Conservation (phyloP, 306 rosid species). For the Corylus americana region DNA sequence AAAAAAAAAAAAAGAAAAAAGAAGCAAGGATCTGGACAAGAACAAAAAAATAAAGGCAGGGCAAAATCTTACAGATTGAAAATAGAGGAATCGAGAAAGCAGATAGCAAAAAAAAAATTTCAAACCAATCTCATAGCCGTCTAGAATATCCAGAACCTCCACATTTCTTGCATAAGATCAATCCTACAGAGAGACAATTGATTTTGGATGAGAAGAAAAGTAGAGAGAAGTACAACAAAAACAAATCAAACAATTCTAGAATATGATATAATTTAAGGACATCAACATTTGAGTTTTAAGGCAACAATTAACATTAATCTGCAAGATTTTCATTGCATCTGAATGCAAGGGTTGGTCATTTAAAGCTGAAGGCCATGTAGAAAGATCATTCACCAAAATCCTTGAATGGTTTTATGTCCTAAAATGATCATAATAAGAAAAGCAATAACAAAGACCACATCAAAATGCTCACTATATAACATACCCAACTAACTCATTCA, state of each 20-base stretch:
- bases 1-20: background rate
- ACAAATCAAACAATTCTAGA: background rate
- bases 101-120: background rate
- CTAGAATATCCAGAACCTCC: conserved; percentile 96
- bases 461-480: background rate
- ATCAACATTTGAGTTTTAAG: background rate
- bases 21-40: background rate
- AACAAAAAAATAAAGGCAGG: background rate
- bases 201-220: conserved; percentile 19
- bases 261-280: background rate
- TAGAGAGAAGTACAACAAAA: background rate
- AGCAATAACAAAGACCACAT: background rate
- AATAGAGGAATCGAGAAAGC: background rate
- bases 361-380: background rate
- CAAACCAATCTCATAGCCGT: conserved; percentile 55
- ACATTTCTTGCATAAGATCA: conserved; percentile 95
- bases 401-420: background rate
- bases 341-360: background rate
- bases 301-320: background rate
- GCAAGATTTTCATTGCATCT: conserved; percentile 1
- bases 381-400: background rate
- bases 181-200: conserved; percentile 49
- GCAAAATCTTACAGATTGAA: conserved; percentile 12
- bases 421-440: background rate
- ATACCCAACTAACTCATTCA: background rate